These are phyloP conservation scores for Kluyveromyces siamensis DNA, from an alignment of 805 yeast genomes.

Conservation along the genomic window DNA sequence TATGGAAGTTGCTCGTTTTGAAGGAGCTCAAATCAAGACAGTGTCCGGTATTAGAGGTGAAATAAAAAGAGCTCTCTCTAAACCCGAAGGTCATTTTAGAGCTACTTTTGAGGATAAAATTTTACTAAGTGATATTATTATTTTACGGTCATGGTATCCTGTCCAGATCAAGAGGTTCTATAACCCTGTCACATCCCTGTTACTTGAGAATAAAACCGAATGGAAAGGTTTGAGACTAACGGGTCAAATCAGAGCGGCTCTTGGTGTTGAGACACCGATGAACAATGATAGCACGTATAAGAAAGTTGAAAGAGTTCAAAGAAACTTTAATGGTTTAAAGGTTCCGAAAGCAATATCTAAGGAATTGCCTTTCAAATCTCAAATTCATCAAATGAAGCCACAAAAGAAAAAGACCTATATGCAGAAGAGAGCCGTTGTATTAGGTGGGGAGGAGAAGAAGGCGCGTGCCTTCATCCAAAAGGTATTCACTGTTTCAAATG, in stretches of 20 bases:
- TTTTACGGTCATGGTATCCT: slow-evolving; percentile 95
- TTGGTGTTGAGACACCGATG: slow-evolving; percentile 54
- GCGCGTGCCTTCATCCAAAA: slow-evolving; percentile 83
- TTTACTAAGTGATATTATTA: slow-evolving; percentile 79
- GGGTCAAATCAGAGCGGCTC: slow-evolving; percentile 82
- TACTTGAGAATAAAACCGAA: slow-evolving; percentile 64
- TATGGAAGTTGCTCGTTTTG: slow-evolving; percentile 93
- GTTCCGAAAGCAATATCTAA: slow-evolving; percentile 75
- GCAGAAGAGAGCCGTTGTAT: slow-evolving; percentile 87
- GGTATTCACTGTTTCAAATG: slow-evolving; percentile 74
- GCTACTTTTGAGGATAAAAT: slow-evolving; percentile 97
- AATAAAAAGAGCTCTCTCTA: slow-evolving; percentile 85
- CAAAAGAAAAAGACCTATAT: slow-evolving; percentile 74
- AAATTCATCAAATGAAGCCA: slow-evolving; percentile 80
- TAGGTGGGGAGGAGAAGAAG: slow-evolving; percentile 88
- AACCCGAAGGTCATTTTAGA: slow-evolving; percentile 91
- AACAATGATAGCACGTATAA: slow-evolving; percentile 42
- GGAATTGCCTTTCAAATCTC: slow-evolving; percentile 85
- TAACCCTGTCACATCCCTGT: slow-evolving; percentile 90
- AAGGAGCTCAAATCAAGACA: slow-evolving; percentile 94
- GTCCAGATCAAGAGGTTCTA: slow-evolving; percentile 83
- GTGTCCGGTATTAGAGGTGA: slow-evolving; percentile 98
- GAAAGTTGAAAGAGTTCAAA: slow-evolving; percentile 74
- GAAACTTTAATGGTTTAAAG: slow-evolving; percentile 78
- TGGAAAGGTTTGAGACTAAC: slow-evolving; percentile 98